Evolutionary conservation across 371 early-diverging fungal species (phyloP).

Genomic region (Mycotypha africana): DNA sequence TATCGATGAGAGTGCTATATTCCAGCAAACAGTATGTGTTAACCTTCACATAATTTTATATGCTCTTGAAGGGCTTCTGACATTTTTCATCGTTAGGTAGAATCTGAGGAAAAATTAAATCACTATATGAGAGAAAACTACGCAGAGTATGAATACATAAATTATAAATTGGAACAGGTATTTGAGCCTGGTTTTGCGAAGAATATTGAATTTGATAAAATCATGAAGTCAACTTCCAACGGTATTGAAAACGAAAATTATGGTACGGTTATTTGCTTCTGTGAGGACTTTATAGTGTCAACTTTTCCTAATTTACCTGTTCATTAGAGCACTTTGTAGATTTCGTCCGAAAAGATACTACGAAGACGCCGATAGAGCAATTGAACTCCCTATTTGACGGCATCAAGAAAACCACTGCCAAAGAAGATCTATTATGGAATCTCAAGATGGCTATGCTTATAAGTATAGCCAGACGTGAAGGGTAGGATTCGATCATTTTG

Average conservation of each 20-base stretch:
- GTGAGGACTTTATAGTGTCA: too few relatives aligned
- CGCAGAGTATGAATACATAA: constrained; percentile 18
- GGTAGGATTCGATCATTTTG: too few relatives aligned
- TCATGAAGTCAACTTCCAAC: constrained; percentile 15
- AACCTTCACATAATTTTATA: too few relatives aligned
- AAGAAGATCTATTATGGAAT: constrained; percentile 54
- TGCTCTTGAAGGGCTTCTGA: too few relatives aligned
- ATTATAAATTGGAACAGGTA: constrained; percentile 26
- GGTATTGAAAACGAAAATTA: constrained; percentile 21
- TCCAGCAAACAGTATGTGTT: too few relatives aligned
- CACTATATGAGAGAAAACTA: constrained; percentile 28
- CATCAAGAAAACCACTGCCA: constrained; percentile 48
- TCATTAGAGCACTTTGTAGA: constrained; percentile 22
- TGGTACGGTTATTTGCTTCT: too few relatives aligned
- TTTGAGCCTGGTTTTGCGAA: constrained; percentile 22
- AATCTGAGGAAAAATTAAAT: constrained; percentile 19
- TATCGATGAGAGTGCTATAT: constrained; percentile 65
- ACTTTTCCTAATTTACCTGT: too few relatives aligned
- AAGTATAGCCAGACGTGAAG: constrained; percentile 30
- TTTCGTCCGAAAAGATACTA: constrained; percentile 8
- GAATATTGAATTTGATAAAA: constrained; percentile 11
- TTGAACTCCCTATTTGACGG: constrained; percentile 21
- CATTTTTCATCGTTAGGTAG: constrained; percentile 7
- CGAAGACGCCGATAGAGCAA: constrained; percentile 8
- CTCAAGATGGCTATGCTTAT: constrained; percentile 56